Base-by-base conservation (phyloP, 2,329 filamentous ascomycete genomes). In the Emmonsiellopsis sp. region DNA sequence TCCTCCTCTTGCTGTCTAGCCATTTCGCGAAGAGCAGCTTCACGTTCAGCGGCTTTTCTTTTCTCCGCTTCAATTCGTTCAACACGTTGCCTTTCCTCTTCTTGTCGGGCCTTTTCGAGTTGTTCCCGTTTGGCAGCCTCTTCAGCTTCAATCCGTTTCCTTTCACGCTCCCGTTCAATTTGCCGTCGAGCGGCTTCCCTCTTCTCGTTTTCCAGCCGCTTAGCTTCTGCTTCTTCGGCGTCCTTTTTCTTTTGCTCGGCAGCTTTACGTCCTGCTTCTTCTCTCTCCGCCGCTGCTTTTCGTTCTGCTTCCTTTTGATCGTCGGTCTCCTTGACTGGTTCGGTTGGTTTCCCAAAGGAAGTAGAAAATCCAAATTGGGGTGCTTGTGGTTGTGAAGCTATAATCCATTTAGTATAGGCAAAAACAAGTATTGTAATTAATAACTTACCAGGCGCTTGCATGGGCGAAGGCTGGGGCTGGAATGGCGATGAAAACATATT, bases 1-100 rank as follows among this genome's bases (percentile, higher is more conserved):
- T 56, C 58, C 30, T 43, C 51, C 34, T 52, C 54, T 42, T 59
- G 31, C 35, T 38, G 55, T 51, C 37, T 56, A 32, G 55, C 52
- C 37, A 58, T 58, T 31, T 60, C 57, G 10, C 41, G 53, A 26
- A 51, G 52, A 13, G 50, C 52, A 34, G 58, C 58, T 52, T 40
- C 53, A 44, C 35, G 50, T 50, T 55, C 51, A 34, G 53, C 51
- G 10, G 55, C 52, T 41, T 51, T 53, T 9, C 44, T 37, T 54
- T 52, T 45, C n/a, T 41, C 56, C 16, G 50, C 48, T 42, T 49
- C 37, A 26, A 31, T 15, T 9, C 41, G 34, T 26, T 26, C 41
- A 10, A 41, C 50, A 34, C 44, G 34, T 37, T 15, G 8, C 16
- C 35, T 10, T 7, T 37, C 34, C 38, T 45, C 44, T 37, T 53